Evolutionary conservation across 129 eudicot species (phyloP).

Genomic region (Flaveria bidentis): DNA sequence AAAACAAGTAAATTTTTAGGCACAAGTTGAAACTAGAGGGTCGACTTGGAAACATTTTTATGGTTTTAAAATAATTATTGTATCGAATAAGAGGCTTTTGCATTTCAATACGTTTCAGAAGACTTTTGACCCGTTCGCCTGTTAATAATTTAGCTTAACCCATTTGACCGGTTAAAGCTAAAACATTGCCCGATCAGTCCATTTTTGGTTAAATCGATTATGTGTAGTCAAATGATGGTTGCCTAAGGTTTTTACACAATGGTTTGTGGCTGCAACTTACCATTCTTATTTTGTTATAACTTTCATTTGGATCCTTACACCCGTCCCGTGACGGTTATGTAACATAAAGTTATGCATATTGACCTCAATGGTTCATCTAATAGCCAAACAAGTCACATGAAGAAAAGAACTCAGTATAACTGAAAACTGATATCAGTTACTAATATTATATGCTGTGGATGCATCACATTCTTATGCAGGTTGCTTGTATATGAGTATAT

Average conservation of each 20-base stretch:
- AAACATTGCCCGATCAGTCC: neutral
- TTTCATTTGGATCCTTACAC: neutral
- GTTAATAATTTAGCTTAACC: neutral
- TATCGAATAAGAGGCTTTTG: neutral
- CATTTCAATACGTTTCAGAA: neutral
- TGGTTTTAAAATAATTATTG: neutral
- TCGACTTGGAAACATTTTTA: neutral
- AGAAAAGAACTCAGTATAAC: neutral
- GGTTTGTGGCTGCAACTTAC: neutral
- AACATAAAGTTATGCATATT: neutral
- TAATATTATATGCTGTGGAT: neutral
- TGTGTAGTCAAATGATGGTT: neutral
- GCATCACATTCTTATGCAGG: constrained; percentile 40
- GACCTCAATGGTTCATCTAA: neutral
- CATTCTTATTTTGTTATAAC: neutral
- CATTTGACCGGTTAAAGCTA: neutral
- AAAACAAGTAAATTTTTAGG: neutral
- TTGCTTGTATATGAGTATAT: constrained; percentile 92
- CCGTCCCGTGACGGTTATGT: neutral
- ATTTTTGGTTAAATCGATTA: neutral
- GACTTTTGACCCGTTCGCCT: neutral
- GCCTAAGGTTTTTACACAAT: neutral
- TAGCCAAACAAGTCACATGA: constrained; percentile 6
- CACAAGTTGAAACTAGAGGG: neutral
- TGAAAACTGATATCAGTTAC: neutral